phyloP scores from a whole-genome alignment of 2,329 filamentous ascomycete genomes.

The Orbilia blumenaviensis region DNA sequence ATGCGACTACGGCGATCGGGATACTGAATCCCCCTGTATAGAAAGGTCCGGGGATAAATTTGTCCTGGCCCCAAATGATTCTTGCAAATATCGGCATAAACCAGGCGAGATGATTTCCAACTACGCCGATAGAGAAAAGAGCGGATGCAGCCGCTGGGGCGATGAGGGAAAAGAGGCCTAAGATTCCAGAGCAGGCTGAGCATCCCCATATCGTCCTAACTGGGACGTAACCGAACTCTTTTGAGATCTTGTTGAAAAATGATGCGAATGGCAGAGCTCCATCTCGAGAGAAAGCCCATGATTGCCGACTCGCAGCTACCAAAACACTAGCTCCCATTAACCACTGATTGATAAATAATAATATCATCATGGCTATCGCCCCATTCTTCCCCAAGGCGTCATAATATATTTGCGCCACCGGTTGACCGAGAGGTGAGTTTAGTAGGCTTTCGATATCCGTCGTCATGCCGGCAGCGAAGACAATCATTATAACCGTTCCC shows the following conservation, averaged over 20 bases:
- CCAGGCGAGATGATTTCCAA: slow-evolving; percentile 71
- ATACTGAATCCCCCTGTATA: slow-evolving; percentile 68
- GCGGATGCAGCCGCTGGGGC: slow-evolving; percentile 68
- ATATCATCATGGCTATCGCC: slow-evolving; percentile 68
- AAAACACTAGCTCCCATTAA: slow-evolving; percentile 69
- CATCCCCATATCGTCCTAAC: slow-evolving; percentile 68
- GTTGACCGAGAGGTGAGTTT: slow-evolving; percentile 67
- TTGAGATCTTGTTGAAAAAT: slow-evolving; percentile 69
- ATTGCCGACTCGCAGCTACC: slow-evolving; percentile 70
- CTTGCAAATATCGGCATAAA: slow-evolving; percentile 68
- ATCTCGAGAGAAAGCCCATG: slow-evolving; percentile 72
- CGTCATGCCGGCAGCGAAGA: slow-evolving; percentile 69
- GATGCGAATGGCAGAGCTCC: slow-evolving; percentile 70
- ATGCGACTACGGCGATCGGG: slow-evolving; percentile 67
- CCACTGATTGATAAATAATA: slow-evolving; percentile 71
- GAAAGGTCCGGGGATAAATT: slow-evolving; percentile 70
- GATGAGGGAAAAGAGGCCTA: slow-evolving; percentile 70
- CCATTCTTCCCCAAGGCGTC: slow-evolving; percentile 70
- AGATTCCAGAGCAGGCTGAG: slow-evolving; percentile 65
- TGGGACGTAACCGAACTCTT: slow-evolving; percentile 68
- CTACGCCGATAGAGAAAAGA: slow-evolving; percentile 69
- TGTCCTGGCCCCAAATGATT: slow-evolving; percentile 68
- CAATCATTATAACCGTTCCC: slow-evolving; percentile 68
- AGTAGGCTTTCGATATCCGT: slow-evolving; percentile 66
- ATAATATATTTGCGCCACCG: slow-evolving; percentile 70